These are phyloP conservation scores for Kurtzmaniella quercitrusa DNA, from an alignment of 1,139 yeast genomes.

Conservation along the genomic window DNA sequence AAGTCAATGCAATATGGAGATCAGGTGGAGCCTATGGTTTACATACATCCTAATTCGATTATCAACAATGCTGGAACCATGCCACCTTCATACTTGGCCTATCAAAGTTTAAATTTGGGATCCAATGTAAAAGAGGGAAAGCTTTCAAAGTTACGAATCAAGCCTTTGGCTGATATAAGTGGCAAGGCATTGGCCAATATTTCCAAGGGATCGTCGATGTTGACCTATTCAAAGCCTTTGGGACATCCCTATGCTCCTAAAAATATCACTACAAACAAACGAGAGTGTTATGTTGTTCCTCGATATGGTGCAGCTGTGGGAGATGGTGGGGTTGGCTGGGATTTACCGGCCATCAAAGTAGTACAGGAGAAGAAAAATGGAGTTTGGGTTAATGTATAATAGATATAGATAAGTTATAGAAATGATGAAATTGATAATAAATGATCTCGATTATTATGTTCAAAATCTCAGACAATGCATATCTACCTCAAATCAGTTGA, in stretches of 20 bases:
- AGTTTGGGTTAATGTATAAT: conserved; percentile 47
- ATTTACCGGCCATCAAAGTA: conserved; percentile 79
- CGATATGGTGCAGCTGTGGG: conserved; percentile 84
- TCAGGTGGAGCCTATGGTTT: conserved; percentile 52
- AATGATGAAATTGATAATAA: no score
- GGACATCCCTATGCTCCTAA: conserved; percentile 90
- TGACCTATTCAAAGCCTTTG: conserved; percentile 85
- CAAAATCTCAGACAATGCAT: no score
- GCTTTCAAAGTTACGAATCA: conserved; percentile 58
- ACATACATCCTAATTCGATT: conserved; percentile 76
- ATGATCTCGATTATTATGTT: no score
- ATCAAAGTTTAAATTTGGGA: conserved; percentile 54
- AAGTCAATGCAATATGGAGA: conserved; percentile 41
- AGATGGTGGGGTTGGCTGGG: conserved; percentile 89
- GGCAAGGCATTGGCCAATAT: conserved; percentile 76
- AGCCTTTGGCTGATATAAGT: conserved; percentile 68
- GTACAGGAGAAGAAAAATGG: conserved; percentile 62
- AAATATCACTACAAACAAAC: conserved; percentile 52
- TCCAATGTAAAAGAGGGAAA: conserved; percentile 29
- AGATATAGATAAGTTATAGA: neutral
- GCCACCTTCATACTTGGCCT: conserved; percentile 77
- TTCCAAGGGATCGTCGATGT: conserved; percentile 65
- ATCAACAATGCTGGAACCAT: conserved; percentile 49
- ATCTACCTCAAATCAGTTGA: no score
- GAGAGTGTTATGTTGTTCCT: conserved; percentile 90